phyloP scores from a whole-genome alignment of 805 yeast genomes.

The Wickerhamiella occidentalis region DNA sequence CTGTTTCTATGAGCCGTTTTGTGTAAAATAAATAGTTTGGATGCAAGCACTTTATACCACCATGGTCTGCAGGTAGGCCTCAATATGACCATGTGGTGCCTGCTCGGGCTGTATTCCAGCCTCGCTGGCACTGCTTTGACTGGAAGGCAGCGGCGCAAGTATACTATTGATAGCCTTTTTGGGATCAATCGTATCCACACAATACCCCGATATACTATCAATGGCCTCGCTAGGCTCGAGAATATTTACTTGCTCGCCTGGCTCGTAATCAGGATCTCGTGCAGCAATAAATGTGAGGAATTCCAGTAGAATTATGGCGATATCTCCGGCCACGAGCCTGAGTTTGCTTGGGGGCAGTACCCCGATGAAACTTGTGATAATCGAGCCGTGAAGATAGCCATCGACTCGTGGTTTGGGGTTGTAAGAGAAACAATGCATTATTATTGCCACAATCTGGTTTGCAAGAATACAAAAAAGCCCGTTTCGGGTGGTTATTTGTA shows the following conservation, averaged over 20 bases:
- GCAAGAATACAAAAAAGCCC: not conserved
- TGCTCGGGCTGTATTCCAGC: not conserved
- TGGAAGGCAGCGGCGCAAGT: not conserved
- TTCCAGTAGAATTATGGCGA: conserved; percentile 2
- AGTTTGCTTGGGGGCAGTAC: conserved; percentile 4
- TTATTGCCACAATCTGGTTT: not conserved
- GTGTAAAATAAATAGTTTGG: not conserved
- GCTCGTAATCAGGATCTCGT: conserved; percentile 1
- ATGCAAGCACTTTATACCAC: not conserved
- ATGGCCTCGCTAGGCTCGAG: not conserved
- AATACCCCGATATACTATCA: not conserved
- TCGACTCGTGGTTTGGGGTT: conserved; percentile 3
- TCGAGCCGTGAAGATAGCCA: conserved; percentile 13
- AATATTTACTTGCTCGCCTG: not conserved
- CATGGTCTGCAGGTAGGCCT: not conserved
- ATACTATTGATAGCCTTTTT: not conserved
- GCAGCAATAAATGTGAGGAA: not conserved
- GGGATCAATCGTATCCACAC: not conserved
- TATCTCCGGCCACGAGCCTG: conserved; percentile 9
- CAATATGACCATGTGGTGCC: not conserved
- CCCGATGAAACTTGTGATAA: conserved; percentile 13
- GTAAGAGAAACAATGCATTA: not conserved
- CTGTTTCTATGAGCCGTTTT: too few relatives aligned
- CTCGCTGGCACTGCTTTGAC: not conserved
- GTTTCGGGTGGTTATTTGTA: not conserved